Base-by-base conservation (phyloP, 2,329 filamentous ascomycete genomes). In the Hypoxylon sp. region DNA sequence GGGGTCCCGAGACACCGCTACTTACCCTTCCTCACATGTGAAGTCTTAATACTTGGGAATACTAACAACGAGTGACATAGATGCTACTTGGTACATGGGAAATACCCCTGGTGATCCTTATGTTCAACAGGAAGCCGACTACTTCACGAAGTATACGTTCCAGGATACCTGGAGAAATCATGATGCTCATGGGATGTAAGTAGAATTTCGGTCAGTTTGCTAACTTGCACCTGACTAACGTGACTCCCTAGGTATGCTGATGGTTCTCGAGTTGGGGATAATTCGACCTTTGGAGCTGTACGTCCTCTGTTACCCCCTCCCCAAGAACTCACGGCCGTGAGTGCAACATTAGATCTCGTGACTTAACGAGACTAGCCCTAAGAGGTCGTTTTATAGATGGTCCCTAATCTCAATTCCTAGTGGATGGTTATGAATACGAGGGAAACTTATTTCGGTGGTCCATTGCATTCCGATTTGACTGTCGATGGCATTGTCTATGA, bases 91-190 rank as follows among this genome's bases (percentile, higher is more conserved):
- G 87, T 86, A 87, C 51, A 75, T 90, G 13, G 85, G 86, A 26
- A 86, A 86, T 51, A 84, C 84, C 0, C 83, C 84, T 0, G 73
- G 84, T 14, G 86, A 88, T 73, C 80, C 85, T 0, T 91, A 90
- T 72, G 85, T 88, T 0, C 76, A 83, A 39, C 79, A 87, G 50
- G 83, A 86, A 62, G 82, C 86, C 1, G 85, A 90, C 50, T 91
- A 90, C 76, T 91, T 90, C 73, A 91, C 88, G 22, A 91, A 91
- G 75, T 91, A 91, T 72, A 90, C 86, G 0, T 90, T 91, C 65
- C 81, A 83, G 3, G 86, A 87, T 63, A 82, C 81, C 1, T 90
- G 87, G 86, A 81, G 87, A 53, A 82, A 88, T 50, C 86, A 89
- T 63, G 81, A 83, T 39, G 87, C 85, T 1, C 87, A 90, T 71